phyloP scores from a whole-genome alignment of 805 yeast species.

The Barnettozyma pratensis region DNA sequence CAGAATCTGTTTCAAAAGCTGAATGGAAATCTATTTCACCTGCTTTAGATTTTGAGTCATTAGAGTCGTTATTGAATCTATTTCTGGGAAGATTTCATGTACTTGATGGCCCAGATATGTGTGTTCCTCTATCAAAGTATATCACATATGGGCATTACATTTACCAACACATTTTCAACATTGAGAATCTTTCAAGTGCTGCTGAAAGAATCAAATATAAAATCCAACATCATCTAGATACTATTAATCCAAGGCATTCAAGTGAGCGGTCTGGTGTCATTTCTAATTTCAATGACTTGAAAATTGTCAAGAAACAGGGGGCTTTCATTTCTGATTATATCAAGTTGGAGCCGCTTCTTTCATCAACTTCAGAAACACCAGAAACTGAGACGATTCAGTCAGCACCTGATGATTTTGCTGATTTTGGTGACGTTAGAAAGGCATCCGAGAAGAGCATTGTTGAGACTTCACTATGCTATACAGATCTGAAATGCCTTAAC shows the following conservation, averaged over 20 bases:
- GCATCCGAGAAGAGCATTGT: constrained; percentile 2
- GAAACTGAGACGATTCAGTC: background rate
- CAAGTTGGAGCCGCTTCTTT: background rate
- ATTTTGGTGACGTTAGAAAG: constrained; percentile 20
- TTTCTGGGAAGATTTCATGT: constrained; percentile 3
- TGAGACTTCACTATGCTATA: background rate
- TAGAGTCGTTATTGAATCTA: constrained; percentile 8
- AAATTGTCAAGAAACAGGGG: constrained; percentile 12
- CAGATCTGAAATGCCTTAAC: constrained; percentile 8
- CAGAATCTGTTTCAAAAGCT: background rate
- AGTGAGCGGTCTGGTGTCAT: background rate
- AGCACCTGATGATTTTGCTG: constrained; percentile 16
- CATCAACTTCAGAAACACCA: background rate
- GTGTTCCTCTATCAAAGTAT: constrained; percentile 1
- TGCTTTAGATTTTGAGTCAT: background rate
- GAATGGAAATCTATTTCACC: background rate
- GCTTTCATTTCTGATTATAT: constrained; percentile 16
- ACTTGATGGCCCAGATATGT: background rate
- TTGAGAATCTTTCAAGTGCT: constrained; percentile 9
- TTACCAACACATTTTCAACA: constrained; percentile 11
- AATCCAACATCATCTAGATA: constrained; percentile 12
- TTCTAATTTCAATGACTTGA: background rate
- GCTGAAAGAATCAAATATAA: constrained; percentile 18
- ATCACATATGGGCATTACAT: constrained; percentile 11
- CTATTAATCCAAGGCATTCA: constrained; percentile 1